phyloP scores from a whole-genome alignment of 768 basidiomycete genomes.

The Russula abietina region DNA sequence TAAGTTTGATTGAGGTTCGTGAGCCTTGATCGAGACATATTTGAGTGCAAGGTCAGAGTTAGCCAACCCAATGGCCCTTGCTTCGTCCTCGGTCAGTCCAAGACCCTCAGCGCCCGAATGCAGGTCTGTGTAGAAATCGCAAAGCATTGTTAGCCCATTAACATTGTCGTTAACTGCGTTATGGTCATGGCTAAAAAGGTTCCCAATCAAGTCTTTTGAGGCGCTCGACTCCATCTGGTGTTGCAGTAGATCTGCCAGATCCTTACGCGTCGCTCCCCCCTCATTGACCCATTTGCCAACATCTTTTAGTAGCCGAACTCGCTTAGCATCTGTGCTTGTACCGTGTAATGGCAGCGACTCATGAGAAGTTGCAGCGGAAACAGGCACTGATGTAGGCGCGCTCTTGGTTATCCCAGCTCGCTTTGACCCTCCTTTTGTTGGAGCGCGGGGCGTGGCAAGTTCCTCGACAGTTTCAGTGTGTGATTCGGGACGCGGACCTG shows the following conservation, averaged over 20 bases:
- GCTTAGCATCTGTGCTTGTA: slow-evolving; percentile 57
- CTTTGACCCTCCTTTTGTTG: slow-evolving; percentile 32
- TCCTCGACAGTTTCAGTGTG: slow-evolving; percentile 37
- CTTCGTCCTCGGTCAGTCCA: slow-evolving; percentile 40
- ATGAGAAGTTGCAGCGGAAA: slow-evolving; percentile 32
- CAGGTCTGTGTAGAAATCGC: slow-evolving; percentile 65
- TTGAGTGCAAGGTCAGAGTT: slow-evolving; percentile 91
- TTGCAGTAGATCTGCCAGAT: slow-evolving; percentile 79
- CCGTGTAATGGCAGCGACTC: slow-evolving; percentile 40
- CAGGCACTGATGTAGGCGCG: slow-evolving; percentile 30
- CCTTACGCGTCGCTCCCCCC: slow-evolving; percentile 73
- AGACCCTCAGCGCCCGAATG: slow-evolving; percentile 51
- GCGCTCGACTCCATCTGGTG: slow-evolving; percentile 87
- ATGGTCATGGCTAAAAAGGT: slow-evolving; percentile 93
- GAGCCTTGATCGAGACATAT: slow-evolving; percentile 84
- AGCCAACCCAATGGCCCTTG: slow-evolving; percentile 64
- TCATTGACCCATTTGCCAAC: slow-evolving; percentile 81
- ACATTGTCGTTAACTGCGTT: slow-evolving; percentile 91
- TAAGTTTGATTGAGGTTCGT: slow-evolving; percentile 88
- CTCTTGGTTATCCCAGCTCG: slow-evolving; percentile 39
- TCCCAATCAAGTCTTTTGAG: slow-evolving; percentile 66
- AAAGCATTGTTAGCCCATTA: slow-evolving; percentile 63
- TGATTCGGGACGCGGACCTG: slow-evolving; percentile 43
- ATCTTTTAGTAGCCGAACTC: slow-evolving; percentile 66
- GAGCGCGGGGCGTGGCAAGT: slow-evolving; percentile 28